These are phyloP conservation scores for Astraeus odoratus DNA, from an alignment of 768 basidiomycete genomes.

Conservation along the genomic window DNA sequence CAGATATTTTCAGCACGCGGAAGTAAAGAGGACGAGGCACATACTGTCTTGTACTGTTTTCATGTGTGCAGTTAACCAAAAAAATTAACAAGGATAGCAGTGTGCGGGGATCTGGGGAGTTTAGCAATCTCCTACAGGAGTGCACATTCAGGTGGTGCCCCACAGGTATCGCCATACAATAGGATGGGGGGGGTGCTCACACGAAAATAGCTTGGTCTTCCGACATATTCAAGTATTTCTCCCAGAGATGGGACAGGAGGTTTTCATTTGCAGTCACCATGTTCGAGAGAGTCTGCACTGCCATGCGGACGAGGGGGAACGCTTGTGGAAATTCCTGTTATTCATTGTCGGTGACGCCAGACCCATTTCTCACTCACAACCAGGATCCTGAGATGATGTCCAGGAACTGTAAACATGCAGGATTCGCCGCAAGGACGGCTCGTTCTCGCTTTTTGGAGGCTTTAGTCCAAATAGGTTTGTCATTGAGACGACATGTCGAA, in stretches of 20 bases:
- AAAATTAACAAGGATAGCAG: constrained; percentile 61
- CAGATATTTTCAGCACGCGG: constrained; percentile 4
- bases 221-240: constrained; percentile 54
- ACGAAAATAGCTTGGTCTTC: constrained; percentile 72
- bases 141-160: constrained; percentile 6
- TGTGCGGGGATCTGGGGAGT: constrained; percentile 57
- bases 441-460: constrained; percentile 52
- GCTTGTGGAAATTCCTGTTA: constrained; percentile 34
- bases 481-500: constrained; percentile 2
- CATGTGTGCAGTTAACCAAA: constrained; percentile 64
- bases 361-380: constrained; percentile 36
- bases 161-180: background rate
- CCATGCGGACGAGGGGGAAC: constrained; percentile 52
- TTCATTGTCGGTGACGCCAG: constrained; percentile 1
- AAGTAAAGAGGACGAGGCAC: constrained; percentile 18
- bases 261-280: constrained; percentile 67
- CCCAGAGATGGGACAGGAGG: constrained; percentile 55
- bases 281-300: constrained; percentile 79
- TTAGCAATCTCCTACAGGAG: constrained; percentile 47
- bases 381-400: constrained; percentile 53
- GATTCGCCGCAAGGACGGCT: constrained; percentile 60
- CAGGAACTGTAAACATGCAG: constrained; percentile 75
- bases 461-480: constrained; percentile 1
- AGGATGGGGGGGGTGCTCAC: constrained; percentile 40
- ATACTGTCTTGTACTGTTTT: constrained; percentile 49